Evolutionary conservation across 2,329 filamentous ascomycete genomes (phyloP), one percentile per base, ranked within the genome.

Genomic region (Hymenoscyphus fructigenus): DNA sequence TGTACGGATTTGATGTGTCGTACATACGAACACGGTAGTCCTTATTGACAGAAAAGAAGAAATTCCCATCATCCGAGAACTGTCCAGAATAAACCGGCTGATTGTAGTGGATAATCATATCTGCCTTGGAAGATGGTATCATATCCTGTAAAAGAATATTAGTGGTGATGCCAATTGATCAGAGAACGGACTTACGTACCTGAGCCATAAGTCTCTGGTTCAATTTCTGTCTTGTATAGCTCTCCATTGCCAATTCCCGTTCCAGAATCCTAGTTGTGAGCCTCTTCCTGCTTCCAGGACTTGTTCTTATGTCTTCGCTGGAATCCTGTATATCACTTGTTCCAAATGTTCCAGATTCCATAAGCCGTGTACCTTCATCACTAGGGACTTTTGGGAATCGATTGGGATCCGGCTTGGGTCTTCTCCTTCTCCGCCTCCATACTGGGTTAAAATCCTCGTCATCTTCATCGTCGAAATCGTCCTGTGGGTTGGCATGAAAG

Each of bases 11-110:
- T 1, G 91, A 93, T 0, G 95, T 98, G 76, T 98, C 94, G 78
- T 98, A 99, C 91, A 99, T 93, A 61, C 93, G 90, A 10, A 99
- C 93, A 71, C 88, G 90, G 79, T 97, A 97, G 77, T 98, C 93
- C 77, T 97, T 92, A 10, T 90, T 91, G 73, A 91, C 95, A 5
- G 90, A 89, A 75, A 94, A 98, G 80, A 97, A 98, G 80, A 98
- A 98, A 77, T 97, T 96, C 29, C 95, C 95, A 72, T 99, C 95
- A 69, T 96, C 91, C 0, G 92, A 97, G 76, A 98, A 99, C 75
- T 98, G 94, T 1, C 95, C 95, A 2, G 92, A 97, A 75, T 98
- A 98, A 61, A 95, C 93, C 50, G 92, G 88, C 5, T 89, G 85
- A 63, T 93, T 87, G 75, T 93, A 96, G 73, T 96, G 91, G 67